Base-by-base conservation (phyloP, 805 yeast species). In the Lachancea sp. region DNA sequence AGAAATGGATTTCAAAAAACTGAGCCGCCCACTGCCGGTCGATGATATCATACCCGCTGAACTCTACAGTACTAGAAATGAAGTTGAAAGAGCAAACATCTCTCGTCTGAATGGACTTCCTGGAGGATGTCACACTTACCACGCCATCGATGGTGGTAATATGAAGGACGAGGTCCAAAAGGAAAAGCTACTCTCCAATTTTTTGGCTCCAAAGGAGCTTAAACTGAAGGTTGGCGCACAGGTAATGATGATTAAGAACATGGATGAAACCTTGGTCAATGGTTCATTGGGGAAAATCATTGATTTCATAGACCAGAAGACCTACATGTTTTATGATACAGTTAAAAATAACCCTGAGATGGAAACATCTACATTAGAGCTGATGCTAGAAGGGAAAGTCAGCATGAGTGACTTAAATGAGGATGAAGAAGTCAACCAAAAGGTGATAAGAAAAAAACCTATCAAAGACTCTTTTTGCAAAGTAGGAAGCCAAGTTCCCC, bases 191-290 rank as follows among this genome's bases (percentile, higher is more conserved):
- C 58, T 80, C 9, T 66, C 70, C 17, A 75, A 77, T 49, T 78
- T 82, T 47, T 59, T 83, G 51, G 83, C 88, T 1, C 84, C 86
- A 2, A 64, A 68, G 26, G 63, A 61, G 26, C 55, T 84, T 11
- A 65, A 65, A 5, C 62, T 84, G 51, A 84, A 83, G 52, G 71
- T 71, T 41, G 82, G 82, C 33, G 86, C 90, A 0, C 92, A 83
- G 60, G 94, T 84, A 1, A 83, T 84, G 90, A 76, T 83, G 70
- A 70, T 83, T 34, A 83, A 83, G 55, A 84, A 84, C 54, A 70
- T 79, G 42, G 90, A 82, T 54, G 80, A 75, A 21, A 70, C 77
- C 0, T 65, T 84, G 35, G 92, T 83, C 8, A 84, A 84, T 61
- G 94, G 94, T 0, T 77, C 88, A 0, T 62, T 83, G 23, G 94